Evolutionary conservation across 768 basidiomycete genomes (phyloP).

Genomic region (Pisolithus tinctorius): DNA sequence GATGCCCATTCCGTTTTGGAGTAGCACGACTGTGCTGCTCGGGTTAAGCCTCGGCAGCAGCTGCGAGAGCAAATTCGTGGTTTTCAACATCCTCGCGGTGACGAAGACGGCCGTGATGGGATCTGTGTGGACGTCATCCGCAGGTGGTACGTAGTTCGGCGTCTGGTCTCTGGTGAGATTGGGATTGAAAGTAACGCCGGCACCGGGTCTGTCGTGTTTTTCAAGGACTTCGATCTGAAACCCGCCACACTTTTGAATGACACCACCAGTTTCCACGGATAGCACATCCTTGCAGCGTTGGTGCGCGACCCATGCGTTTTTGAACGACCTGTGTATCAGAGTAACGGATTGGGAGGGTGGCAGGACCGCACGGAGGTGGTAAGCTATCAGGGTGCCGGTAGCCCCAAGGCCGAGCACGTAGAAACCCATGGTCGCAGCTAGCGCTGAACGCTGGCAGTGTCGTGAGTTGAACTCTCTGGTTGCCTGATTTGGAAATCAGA

Average conservation of each 20-base stretch:
- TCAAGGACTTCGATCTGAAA: constrained; percentile 49
- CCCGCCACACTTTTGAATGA: constrained; percentile 33
- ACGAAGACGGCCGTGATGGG: constrained; percentile 76
- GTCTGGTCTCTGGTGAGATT: constrained; percentile 7
- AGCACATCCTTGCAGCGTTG: constrained; percentile 30
- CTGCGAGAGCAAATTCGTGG: constrained; percentile 46
- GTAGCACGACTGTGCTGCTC: constrained; percentile 78
- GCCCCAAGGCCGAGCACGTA: constrained; percentile 78
- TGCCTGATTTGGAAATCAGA: too few relatives aligned
- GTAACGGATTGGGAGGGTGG: constrained; percentile 48
- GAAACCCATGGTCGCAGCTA: constrained; percentile 50
- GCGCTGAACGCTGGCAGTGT: too few relatives aligned
- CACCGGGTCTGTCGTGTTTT: constrained; percentile 15
- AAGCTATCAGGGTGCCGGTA: constrained; percentile 75
- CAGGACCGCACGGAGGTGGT: constrained; percentile 64
- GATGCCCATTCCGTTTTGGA: constrained; percentile 93
- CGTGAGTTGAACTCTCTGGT: too few relatives aligned
- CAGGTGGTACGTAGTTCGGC: constrained; percentile 11
- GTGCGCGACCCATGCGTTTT: constrained; percentile 31
- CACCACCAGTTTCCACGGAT: constrained; percentile 44
- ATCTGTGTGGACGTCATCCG: constrained; percentile 13
- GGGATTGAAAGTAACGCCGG: constrained; percentile 13
- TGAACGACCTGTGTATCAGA: constrained; percentile 56
- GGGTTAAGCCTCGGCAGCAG: constrained; percentile 59
- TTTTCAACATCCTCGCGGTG: constrained; percentile 70